Evolutionary conservation across 2,329 filamentous ascomycete genomes (phyloP), one percentile per base, ranked within the genome.

Genomic region (Curvularia sp.): DNA sequence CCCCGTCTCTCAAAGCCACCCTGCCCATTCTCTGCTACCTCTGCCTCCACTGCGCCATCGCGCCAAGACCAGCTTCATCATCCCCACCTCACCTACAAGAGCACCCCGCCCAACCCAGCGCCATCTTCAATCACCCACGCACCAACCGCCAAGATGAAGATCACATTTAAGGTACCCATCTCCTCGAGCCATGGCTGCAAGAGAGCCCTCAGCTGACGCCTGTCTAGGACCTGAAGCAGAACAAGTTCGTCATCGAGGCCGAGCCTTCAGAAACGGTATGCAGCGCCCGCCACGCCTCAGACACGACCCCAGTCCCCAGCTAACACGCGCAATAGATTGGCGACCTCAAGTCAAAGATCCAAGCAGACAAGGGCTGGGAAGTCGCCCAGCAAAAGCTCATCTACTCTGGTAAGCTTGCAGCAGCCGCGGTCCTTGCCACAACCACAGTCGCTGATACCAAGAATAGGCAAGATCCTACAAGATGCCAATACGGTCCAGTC

Each of bases 401-500:
- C 80, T 98, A 98, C 80, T 97, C 95, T 58, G 95, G 93, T 96
- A 85, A 69, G 86, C 61, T 49, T 50, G 61, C 56, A 49, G 28
- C 52, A 46, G 54, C 57, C 61, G 58, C 57, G 26, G 60, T 60
- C 57, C 48, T 31, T 7, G n/a, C 48, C 33, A 39, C n/a, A 35
- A n/a, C 57, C 48, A 46, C 68, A 64, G 60, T 48, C 70, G 64
- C 66, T 76, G 61, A 71, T 66, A 38, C 51, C 35, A 57, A 35
- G 30, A 42, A 56, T 70, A 97, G 93, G 95, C 82, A 99, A 99
- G 84, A 98, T 99, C 71, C 84, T 99, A 66, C 94, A 97, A 81
- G 94, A 99, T 89, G 92, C 93, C 62, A 95, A 97, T 76, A 97
- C 93, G 2, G 91, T 99, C 70, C 92, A 93, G 79, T 93, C 91